These are phyloP conservation scores for Phytophthora podocarpi DNA, from an alignment of 352 stramenopile genomes.

Conservation along the genomic window DNA sequence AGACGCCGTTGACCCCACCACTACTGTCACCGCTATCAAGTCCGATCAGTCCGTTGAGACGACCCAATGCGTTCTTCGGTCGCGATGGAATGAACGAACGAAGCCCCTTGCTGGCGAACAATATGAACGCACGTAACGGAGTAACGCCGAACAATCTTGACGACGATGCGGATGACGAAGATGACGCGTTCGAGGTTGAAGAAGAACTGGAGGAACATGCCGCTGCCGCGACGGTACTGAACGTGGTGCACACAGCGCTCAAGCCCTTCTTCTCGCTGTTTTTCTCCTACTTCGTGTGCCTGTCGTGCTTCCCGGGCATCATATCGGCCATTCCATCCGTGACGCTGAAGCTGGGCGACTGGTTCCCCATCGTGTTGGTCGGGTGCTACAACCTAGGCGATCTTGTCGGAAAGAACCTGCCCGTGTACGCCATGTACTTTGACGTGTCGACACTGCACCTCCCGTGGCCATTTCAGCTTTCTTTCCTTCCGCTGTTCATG, in stretches of 20 bases:
- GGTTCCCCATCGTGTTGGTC: constrained; percentile 80
- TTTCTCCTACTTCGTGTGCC: constrained; percentile 75
- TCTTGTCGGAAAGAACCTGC: constrained; percentile 80
- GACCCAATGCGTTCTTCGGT: constrained; percentile 19
- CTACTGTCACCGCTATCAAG: constrained; percentile 62
- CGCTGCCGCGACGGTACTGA: constrained; percentile 50
- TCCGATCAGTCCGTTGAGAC: constrained; percentile 33
- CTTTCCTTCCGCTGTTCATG: constrained; percentile 80
- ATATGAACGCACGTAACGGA: constrained; percentile 27
- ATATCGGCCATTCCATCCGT: constrained; percentile 73
- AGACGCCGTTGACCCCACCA: constrained; percentile 56
- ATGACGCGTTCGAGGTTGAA: constrained; percentile 41
- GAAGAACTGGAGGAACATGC: constrained; percentile 45
- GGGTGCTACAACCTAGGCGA: constrained; percentile 80
- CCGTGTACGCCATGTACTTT: constrained; percentile 75
- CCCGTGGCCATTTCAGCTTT: constrained; percentile 63
- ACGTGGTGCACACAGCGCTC: constrained; percentile 61
- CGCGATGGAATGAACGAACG: constrained; percentile 38
- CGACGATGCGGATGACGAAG: constrained; percentile 42
- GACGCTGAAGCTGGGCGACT: constrained; percentile 59
- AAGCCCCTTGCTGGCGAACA: constrained; percentile 49
- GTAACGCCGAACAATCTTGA: constrained; percentile 17
- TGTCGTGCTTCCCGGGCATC: constrained; percentile 82
- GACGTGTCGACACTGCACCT: constrained; percentile 69
- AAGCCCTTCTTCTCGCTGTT: constrained; percentile 85